Base-by-base conservation (phyloP, 164 flowering plant species). In the Aristolochia fimbriata region DNA sequence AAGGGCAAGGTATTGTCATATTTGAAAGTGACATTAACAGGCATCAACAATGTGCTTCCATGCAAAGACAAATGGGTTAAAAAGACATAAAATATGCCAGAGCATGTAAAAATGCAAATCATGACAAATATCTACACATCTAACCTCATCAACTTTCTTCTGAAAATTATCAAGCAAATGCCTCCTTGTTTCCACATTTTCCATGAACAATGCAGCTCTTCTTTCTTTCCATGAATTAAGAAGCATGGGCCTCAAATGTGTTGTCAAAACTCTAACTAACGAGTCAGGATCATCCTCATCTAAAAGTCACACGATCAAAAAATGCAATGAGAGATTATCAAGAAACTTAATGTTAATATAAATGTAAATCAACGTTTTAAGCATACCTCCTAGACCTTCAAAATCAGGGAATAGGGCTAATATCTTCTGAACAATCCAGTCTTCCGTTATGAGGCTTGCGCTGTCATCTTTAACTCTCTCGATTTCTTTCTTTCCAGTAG, bases 131-230 rank as follows among this genome's bases (percentile, higher is more conserved):
- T 19, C 19, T 6, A 53, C 30, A 56, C 12, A 62, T 27, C 77
- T 63, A 67, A 93, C 99, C 96, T 93, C 97, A 66, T 90, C 99
- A 57, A 89, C 65, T 71, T 86, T 90, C 71, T 72, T 79, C 58
- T 86, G 99, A 72, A 86, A 67, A 77, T 75, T 74, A 67, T 93
- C 92, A 47, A 84, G 76, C 66, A 90, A 56, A 11, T 48, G 76
- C 67, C 76, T 85, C 77, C 85, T 77, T 66, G 65, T 80, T 58
- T 88, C 92, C n/a, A 83, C 76, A 81, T 85, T 87, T 53, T 85
- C 87, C n/a, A 81, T 76, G 37, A 90, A 73, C 68, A 85, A 51
- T 33, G 87, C 75, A 75, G 80, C 86, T 71, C 86, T 81, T 77
- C 73, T 83, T 63, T 84, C 88, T 71, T 78, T 88, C 86, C 74